Evolutionary conservation across 2,329 filamentous ascomycete species (phyloP).

Genomic region (Calonectria hongkongensis): DNA sequence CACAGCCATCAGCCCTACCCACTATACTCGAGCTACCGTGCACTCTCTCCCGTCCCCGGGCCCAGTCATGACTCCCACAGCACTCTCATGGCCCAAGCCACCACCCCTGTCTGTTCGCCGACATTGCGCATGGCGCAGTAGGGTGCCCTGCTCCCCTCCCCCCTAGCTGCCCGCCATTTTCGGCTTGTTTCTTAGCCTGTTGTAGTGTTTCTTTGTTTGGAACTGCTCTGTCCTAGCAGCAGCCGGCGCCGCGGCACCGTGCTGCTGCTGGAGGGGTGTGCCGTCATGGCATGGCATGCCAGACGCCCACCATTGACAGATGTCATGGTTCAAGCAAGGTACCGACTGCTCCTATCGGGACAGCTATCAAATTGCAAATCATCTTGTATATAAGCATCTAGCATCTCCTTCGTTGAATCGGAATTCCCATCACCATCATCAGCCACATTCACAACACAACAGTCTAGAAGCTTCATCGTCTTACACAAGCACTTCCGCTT

Average conservation of each 20-base stretch:
- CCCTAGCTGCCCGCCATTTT: conserved; percentile 31
- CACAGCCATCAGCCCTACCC: conserved; percentile 39
- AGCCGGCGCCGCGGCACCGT: conserved; percentile 16
- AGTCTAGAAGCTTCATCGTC: conserved; percentile 20
- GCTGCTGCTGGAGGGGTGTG: conserved; percentile 29
- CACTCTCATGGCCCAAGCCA: conserved; percentile 14
- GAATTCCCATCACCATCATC: conserved; percentile 39
- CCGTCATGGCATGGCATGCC: neutral
- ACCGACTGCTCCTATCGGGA: neutral
- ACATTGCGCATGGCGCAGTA: conserved; percentile 39
- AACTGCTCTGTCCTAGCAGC: conserved; percentile 25
- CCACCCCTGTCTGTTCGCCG: conserved; percentile 43
- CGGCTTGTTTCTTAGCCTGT: conserved; percentile 35
- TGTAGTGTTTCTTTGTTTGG: conserved; percentile 51
- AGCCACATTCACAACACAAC: conserved; percentile 28
- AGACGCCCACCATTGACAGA: conserved; percentile 15
- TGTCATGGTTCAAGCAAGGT: conserved; percentile 26
- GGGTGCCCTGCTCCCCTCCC: conserved; percentile 4
- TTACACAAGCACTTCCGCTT: conserved; percentile 23
- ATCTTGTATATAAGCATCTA: conserved; percentile 40
- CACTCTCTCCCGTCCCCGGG: conserved; percentile 20
- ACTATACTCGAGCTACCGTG: conserved; percentile 11
- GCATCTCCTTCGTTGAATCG: conserved; percentile 20
- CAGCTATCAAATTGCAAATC: conserved; percentile 26
- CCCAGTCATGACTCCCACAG: conserved; percentile 25